Conservation (phyloP, 2,329 filamentous ascomycete genomes). For the Trichoderma polysporum region DNA sequence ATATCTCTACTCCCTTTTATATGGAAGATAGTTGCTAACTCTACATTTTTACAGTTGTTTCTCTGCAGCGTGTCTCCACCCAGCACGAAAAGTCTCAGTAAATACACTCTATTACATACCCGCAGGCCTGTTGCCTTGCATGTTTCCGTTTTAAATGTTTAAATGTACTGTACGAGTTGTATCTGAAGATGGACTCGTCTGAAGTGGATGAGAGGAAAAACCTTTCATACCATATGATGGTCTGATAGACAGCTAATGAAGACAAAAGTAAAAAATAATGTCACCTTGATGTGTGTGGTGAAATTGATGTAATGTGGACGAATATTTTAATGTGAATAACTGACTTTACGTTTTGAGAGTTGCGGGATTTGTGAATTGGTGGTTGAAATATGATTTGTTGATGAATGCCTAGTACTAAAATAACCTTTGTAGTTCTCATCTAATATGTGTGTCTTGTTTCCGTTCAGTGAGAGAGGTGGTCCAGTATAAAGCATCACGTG, state of each 20-base stretch:
- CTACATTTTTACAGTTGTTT: conserved; percentile 62
- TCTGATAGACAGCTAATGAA: conserved; percentile 45
- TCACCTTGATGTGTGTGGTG: conserved; percentile 13
- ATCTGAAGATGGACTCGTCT: conserved; percentile 37
- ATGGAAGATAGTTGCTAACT: conserved; percentile 49
- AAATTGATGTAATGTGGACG: conserved; percentile 2
- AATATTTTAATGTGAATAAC: not conserved
- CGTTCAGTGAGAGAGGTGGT: not conserved
- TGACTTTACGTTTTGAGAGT: not conserved
- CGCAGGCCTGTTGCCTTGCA: conserved; percentile 37
- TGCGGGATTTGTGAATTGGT: not conserved
- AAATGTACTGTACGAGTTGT: conserved; percentile 42
- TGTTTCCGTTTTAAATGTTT: conserved; percentile 42
- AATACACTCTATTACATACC: conserved; percentile 41
- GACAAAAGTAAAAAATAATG: conserved; percentile 42
- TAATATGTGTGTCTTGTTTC: not conserved
- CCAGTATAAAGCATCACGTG: not conserved
- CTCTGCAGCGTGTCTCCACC: conserved; percentile 83
- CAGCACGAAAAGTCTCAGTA: conserved; percentile 88
- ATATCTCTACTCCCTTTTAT: not conserved
- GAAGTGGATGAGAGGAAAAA: conserved; percentile 37
- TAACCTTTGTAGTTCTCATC: not conserved
- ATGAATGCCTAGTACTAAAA: not conserved
- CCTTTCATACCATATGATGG: conserved; percentile 41
- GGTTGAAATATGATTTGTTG: not conserved